These are phyloP conservation scores for Yamadazyma epiphylla DNA, from an alignment of 1,139 yeast genomes.

Conservation along the genomic window DNA sequence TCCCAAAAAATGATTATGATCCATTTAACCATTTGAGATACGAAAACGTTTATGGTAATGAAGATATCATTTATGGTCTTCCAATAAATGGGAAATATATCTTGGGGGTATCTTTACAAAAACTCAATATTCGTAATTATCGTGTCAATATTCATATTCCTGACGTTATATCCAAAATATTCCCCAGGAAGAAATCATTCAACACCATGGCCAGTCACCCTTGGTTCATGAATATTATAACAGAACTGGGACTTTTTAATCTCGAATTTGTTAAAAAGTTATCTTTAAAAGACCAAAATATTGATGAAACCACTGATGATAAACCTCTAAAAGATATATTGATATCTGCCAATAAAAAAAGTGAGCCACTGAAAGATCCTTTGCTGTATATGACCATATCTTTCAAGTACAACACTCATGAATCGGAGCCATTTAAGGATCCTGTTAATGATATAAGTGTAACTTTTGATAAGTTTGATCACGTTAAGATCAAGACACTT, in stretches of 20 bases:
- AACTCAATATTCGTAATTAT: slow-evolving; percentile 10
- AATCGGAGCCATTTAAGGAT: slow-evolving; percentile 30
- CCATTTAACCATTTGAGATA: slow-evolving; percentile 7
- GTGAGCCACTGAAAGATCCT: no score
- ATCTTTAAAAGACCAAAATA: no score
- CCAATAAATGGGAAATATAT: not conserved
- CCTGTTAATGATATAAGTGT: slow-evolving; percentile 20
- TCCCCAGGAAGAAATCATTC: slow-evolving; percentile 25
- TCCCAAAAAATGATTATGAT: slow-evolving; percentile 1
- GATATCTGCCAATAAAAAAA: no score
- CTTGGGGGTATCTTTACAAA: slow-evolving; percentile 7
- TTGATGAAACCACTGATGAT: slow-evolving; percentile 8
- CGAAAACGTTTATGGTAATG: slow-evolving; percentile 1
- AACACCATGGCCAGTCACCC: slow-evolving; percentile 12
- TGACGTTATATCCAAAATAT: slow-evolving; percentile 30
- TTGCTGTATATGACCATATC: slow-evolving; percentile 31
- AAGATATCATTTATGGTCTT: slow-evolving; percentile 5
- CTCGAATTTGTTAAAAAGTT: no score
- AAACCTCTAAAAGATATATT: no score
- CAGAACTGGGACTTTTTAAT: no score
- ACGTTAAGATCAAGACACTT: slow-evolving; percentile 20
- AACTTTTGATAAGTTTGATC: slow-evolving; percentile 26
- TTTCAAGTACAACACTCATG: slow-evolving; percentile 30
- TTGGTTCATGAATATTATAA: slow-evolving; percentile 3
- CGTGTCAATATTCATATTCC: slow-evolving; percentile 36